Evolutionary conservation across 768 basidiomycete species (phyloP).

Genomic region (Rhizopogon sp.): DNA sequence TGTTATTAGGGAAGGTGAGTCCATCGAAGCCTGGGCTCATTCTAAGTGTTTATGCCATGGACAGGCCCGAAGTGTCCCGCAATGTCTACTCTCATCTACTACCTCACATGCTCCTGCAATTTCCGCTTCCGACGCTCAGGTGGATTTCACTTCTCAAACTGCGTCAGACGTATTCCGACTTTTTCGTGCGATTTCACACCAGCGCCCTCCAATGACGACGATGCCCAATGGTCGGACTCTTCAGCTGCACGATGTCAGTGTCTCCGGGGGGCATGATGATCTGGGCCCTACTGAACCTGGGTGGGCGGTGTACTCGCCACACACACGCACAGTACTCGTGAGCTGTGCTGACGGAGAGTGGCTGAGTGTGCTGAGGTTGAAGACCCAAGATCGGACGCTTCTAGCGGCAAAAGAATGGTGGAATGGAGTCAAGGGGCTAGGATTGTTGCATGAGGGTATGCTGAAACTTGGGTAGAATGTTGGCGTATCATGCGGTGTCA

Average conservation of each 20-base stretch:
- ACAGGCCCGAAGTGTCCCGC: constrained; percentile 47
- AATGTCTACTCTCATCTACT: constrained; percentile 27
- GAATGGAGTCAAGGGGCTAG: constrained; percentile 54
- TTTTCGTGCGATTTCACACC: constrained; percentile 65
- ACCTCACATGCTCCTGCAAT: constrained; percentile 59
- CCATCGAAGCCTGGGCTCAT: background rate
- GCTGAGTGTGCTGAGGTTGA: constrained; percentile 50
- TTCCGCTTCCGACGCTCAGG: constrained; percentile 39
- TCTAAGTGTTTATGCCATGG: background rate
- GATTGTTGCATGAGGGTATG: constrained; percentile 16
- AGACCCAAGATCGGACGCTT: constrained; percentile 54
- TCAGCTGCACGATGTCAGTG: constrained; percentile 35
- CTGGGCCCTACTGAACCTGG: constrained; percentile 30
- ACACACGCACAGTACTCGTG: constrained; percentile 39
- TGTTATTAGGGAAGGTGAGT: constrained; percentile 52
- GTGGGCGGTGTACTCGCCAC: constrained; percentile 37
- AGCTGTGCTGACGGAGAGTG: constrained; percentile 50
- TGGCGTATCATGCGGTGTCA: too few relatives aligned
- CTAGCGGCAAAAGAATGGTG: constrained; percentile 68
- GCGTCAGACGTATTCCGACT: constrained; percentile 51
- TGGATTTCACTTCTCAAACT: constrained; percentile 55
- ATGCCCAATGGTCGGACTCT: constrained; percentile 30
- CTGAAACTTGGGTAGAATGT: background rate
- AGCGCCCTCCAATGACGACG: constrained; percentile 37
- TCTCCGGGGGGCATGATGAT: background rate